Percentiles rank a stretch among this genome's conserved stretches.
phyloP scores from a whole-genome alignment of 257 asterid species.

The Solanum pinnatisectum region DNA sequence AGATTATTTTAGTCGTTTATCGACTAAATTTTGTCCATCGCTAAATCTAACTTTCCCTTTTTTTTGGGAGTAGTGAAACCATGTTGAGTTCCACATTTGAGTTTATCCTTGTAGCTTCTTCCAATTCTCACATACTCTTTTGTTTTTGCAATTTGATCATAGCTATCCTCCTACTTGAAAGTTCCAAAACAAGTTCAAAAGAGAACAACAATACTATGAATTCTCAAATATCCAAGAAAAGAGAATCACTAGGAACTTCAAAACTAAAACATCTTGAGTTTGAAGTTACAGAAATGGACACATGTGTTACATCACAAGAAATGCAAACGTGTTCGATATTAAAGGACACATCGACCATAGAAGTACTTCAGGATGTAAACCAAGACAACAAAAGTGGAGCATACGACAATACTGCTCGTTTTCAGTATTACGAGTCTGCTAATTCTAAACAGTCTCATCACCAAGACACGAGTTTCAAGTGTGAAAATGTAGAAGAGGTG shows the following conservation, averaged over 20 bases:
- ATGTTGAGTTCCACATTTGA: slow-evolving; percentile 44
- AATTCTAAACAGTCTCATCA: neutral
- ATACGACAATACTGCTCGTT: neutral
- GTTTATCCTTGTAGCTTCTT: slow-evolving; percentile 38
- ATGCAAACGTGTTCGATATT: neutral
- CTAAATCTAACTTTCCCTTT: neutral
- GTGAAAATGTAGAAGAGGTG: neutral
- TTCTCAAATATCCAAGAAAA: neutral
- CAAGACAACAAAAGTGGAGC: neutral
- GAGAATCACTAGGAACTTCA: neutral
- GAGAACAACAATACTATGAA: neutral
- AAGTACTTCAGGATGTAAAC: neutral
- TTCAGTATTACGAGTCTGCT: neutral
- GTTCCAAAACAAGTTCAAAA: slow-evolving; percentile 16
- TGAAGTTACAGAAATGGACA: neutral
- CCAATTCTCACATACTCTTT: slow-evolving; percentile 44
- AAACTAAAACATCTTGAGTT: neutral
- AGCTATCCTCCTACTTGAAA: slow-evolving; percentile 32
- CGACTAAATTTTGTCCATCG: neutral
- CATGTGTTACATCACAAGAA: neutral
- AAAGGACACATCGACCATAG: neutral
- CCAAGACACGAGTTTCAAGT: neutral
- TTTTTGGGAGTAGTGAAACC: neutral
- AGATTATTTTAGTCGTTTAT: too few species aligned
- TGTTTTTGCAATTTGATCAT: slow-evolving; percentile 57